phyloP scores from a whole-genome alignment of 768 basidiomycete genomes.

The Crucibulum laeve region DNA sequence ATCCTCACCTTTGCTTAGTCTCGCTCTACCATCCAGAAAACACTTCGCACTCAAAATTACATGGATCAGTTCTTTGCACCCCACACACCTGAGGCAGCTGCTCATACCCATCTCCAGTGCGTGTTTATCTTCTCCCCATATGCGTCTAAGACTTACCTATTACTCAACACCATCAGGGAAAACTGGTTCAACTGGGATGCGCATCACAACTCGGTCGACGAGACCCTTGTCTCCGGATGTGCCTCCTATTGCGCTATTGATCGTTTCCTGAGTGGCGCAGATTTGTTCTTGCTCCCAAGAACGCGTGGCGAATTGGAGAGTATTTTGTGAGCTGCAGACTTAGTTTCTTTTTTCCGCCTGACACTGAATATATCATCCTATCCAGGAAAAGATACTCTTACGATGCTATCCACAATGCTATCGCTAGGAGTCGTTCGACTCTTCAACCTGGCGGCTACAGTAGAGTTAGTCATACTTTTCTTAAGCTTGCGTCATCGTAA shows the following conservation, averaged over 20 bases:
- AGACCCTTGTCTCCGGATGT: conserved; percentile 69
- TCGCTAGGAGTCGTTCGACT: conserved; percentile 62
- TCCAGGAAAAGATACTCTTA: conserved; percentile 74
- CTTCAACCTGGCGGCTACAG: conserved; percentile 53
- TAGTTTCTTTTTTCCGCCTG: conserved; percentile 7
- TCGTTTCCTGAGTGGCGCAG: conserved; percentile 66
- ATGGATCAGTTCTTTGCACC: conserved; percentile 74
- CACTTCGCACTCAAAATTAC: not conserved
- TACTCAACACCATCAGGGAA: conserved; percentile 40
- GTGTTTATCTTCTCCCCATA: conserved; percentile 15
- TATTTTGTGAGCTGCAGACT: conserved; percentile 49
- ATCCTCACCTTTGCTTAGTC: conserved; percentile 8
- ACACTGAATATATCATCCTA: conserved; percentile 7
- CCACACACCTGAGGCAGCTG: conserved; percentile 68
- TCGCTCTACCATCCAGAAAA: conserved; percentile 18
- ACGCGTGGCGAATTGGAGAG: conserved; percentile 64
- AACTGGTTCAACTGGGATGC: conserved; percentile 68
- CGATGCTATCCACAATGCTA: conserved; percentile 79
- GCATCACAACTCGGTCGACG: conserved; percentile 64
- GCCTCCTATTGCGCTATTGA: conserved; percentile 80
- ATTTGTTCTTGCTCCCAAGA: conserved; percentile 68
- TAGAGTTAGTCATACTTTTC: conserved; percentile 27
- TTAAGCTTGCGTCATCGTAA: not conserved
- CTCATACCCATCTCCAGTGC: conserved; percentile 65
- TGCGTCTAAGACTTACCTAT: conserved; percentile 2